Evolutionary conservation across 345 rosid species (phyloP).

Genomic region (Camelina hispida): DNA sequence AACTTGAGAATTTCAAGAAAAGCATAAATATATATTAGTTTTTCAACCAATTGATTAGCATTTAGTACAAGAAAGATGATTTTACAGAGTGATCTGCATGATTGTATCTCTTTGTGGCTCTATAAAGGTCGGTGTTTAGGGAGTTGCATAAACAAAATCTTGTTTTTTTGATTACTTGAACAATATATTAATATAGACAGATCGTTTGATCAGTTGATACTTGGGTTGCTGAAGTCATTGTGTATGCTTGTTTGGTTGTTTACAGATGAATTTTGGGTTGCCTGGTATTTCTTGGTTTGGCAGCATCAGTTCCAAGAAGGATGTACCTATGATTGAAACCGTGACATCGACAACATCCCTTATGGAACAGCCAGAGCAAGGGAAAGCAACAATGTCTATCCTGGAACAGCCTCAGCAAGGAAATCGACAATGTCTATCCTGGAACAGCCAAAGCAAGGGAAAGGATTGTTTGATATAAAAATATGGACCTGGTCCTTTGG

Average conservation of each 20-base stretch:
- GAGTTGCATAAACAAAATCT: slow-evolving; percentile 8
- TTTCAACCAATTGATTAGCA: no score
- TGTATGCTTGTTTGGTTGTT: slow-evolving; percentile 1
- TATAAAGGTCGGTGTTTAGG: background rate
- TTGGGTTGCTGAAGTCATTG: slow-evolving; percentile 13
- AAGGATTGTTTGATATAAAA: slow-evolving; percentile 50
- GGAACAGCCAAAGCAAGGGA: slow-evolving; percentile 49
- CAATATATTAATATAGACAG: no score
- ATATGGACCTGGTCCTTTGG: slow-evolving; percentile 68
- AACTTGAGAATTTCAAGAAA: slow-evolving; percentile 1
- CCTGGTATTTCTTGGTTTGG: slow-evolving; percentile 53
- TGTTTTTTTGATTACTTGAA: background rate
- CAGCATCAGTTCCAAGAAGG: slow-evolving; percentile 42
- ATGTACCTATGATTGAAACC: slow-evolving; percentile 47
- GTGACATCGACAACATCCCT: slow-evolving; percentile 40
- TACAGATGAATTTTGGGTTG: slow-evolving; percentile 56
- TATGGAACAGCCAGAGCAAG: slow-evolving; percentile 50
- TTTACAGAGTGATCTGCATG: no score
- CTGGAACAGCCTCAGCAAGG: slow-evolving; percentile 50
- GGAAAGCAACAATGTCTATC: slow-evolving; percentile 37
- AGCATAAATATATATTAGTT: no score
- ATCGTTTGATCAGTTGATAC: background rate
- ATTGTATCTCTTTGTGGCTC: background rate
- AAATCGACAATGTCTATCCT: slow-evolving; percentile 34
- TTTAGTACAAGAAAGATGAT: no score